Conservation (phyloP, 2,329 filamentous ascomycete genomes). For the Sarocladiaceae sp. region DNA sequence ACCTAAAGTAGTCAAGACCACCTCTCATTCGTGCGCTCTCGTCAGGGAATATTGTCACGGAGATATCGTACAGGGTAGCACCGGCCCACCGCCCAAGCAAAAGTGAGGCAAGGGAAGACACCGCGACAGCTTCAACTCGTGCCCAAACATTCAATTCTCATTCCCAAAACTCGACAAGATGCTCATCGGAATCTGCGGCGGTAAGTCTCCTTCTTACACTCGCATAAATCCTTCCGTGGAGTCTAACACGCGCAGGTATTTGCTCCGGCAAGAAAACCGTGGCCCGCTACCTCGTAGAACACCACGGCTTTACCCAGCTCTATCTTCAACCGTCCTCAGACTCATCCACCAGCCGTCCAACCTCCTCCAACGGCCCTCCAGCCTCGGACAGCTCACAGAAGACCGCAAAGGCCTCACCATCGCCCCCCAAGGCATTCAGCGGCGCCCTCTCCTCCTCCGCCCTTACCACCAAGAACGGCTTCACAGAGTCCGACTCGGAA, state of each 20-base stretch:
- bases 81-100: no score
- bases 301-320: conserved; percentile 75
- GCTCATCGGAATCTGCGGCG: conserved; percentile 72
- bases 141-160: neutral
- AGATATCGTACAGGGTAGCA: no score
- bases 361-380: neutral
- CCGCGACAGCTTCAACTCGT: neutral
- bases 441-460: conserved; percentile 20
- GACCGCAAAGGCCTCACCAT: neutral
- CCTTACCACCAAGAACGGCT: conserved; percentile 21
- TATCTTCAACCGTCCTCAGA: conserved; percentile 38
- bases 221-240: conserved; percentile 11
- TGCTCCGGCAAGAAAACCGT: conserved; percentile 91
- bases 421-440: conserved; percentile 16
- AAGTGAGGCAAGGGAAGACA: neutral
- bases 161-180: conserved; percentile 35
- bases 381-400: neutral
- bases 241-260: conserved; percentile 56
- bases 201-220: conserved; percentile 32
- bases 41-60: no score
- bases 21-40: no score
- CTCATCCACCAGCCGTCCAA: conserved; percentile 10
- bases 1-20: no score
- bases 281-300: conserved; percentile 76
- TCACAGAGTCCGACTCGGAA: conserved; percentile 18